Percentiles rank a stretch among this genome's conserved stretches.
Conservation (phyloP, 2,329 filamentous ascomycete genomes). For the Botrytis hyacinthi region DNA sequence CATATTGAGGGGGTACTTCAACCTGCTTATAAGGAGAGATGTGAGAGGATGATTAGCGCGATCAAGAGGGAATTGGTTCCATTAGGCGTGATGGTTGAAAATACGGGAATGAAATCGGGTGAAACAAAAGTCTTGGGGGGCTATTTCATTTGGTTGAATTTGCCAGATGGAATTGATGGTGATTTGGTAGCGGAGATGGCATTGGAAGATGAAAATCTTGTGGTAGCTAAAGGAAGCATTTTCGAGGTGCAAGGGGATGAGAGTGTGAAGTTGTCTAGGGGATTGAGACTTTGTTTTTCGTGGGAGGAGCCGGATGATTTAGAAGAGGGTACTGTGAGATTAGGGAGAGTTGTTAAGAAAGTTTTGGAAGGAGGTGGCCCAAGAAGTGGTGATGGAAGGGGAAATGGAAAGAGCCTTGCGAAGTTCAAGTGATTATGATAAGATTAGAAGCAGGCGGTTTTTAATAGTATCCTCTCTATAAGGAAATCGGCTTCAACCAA, state of each 20-base stretch:
- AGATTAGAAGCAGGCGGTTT: background rate
- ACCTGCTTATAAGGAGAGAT: slow-evolving; percentile 48
- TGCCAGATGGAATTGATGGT: slow-evolving; percentile 53
- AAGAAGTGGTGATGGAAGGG: background rate
- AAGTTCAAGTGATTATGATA: background rate
- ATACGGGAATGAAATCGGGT: slow-evolving; percentile 43
- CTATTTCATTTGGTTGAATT: slow-evolving; percentile 79
- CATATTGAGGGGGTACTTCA: slow-evolving; percentile 46
- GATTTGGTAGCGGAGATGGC: slow-evolving; percentile 58
- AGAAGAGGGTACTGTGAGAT: slow-evolving; percentile 63
- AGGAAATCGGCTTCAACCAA: background rate
- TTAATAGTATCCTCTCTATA: background rate
- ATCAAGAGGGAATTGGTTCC: slow-evolving; percentile 60
- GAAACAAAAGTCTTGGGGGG: slow-evolving; percentile 62
- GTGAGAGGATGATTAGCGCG: slow-evolving; percentile 54
- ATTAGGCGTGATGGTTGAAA: slow-evolving; percentile 51
- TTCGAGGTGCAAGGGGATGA: slow-evolving; percentile 66
- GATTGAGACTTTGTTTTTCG: slow-evolving; percentile 67
- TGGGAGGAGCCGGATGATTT: slow-evolving; percentile 68
- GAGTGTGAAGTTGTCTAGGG: slow-evolving; percentile 54
- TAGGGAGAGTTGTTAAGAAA: slow-evolving; percentile 48
- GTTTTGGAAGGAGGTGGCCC: slow-evolving; percentile 33
- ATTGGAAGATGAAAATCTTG: slow-evolving; percentile 60
- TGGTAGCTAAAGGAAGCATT: slow-evolving; percentile 65
- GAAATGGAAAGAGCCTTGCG: background rate